Evolutionary conservation across 306 rosid species (phyloP), one percentile per base, ranked within the genome.

Genomic region (Prunus mongolica): DNA sequence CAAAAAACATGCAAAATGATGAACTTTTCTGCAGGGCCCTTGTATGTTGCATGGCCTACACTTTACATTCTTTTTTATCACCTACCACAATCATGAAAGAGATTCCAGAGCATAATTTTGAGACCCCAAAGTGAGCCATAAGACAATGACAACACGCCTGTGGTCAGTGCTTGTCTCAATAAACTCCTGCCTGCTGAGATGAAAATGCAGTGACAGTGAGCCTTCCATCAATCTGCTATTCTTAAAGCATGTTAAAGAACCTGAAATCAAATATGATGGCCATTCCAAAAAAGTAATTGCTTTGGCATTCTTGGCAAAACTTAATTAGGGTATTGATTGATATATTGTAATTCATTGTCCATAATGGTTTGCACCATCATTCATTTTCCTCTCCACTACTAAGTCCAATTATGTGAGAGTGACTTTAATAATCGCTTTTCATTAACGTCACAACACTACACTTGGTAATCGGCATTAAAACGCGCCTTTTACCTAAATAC

Each of bases 141-240:
- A 81, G 91, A 91, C 60, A 73, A 80, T 74, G 89, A 90, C 94
- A 80, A 71, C 81, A 83, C 91, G 71, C 76, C 80, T 52, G 3
- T 30, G 28, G 62, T 15, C 28, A 30, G 30, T 51, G 12, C 0
- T 22, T n/a, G 19, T 19, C 28, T 8, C 69, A 27, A 45, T 3
- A 2, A 27, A 46, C 15, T 5, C 19, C 19, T 57, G 25, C 60
- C 52, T 60, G 69, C 77, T 46, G 58, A 61, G 19, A 27, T 10
- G 57, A 73, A 27, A 22, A 24, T 73, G 60, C 57, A 73, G 77
- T 34, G 41, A 34, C 41, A 34, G 41, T 34, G 41, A 34, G 41
- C 41, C 38, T 60, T 47, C 45, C 44, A 58, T 73, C 68, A 73
- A 15, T 24, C 68, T 22, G 16, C 4, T 20, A 14, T 61, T 22